These are phyloP conservation scores for Pseudogymnoascus sp. DNA, from an alignment of 2,329 filamentous ascomycete species.

Conservation along the genomic window DNA sequence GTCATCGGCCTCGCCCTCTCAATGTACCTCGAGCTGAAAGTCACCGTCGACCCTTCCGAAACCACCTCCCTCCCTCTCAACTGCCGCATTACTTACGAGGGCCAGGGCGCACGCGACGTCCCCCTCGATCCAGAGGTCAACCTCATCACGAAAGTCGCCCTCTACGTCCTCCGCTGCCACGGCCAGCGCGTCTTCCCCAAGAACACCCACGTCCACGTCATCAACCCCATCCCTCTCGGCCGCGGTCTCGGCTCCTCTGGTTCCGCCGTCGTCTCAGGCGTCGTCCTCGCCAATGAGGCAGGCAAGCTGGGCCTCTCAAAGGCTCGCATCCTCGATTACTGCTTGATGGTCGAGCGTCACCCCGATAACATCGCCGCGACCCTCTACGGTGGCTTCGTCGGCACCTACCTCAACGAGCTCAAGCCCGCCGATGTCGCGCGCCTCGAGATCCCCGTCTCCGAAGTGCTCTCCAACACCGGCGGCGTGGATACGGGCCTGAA, in stretches of 20 bases:
- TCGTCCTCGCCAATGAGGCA: slow-evolving; percentile 85
- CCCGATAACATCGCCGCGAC: slow-evolving; percentile 93
- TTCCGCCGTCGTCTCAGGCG: slow-evolving; percentile 88
- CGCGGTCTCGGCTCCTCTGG: slow-evolving; percentile 91
- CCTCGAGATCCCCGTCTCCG: slow-evolving; percentile 86
- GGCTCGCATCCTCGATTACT: slow-evolving; percentile 86
- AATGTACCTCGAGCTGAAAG: slow-evolving; percentile 82
- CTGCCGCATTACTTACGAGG: slow-evolving; percentile 86
- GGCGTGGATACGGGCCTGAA: slow-evolving; percentile 81
- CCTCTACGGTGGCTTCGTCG: slow-evolving; percentile 91
- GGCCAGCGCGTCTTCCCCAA: slow-evolving; percentile 73
- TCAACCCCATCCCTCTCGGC: slow-evolving; percentile 89
- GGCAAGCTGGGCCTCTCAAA: slow-evolving; percentile 69
- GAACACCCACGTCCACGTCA: slow-evolving; percentile 86
- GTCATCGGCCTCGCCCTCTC: slow-evolving; percentile 93
- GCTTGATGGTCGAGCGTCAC: slow-evolving; percentile 92
- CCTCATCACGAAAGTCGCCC: slow-evolving; percentile 84
- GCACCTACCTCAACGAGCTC: slow-evolving; percentile 90
- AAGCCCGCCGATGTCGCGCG: slow-evolving; percentile 81
- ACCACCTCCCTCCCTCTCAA: slow-evolving; percentile 58
- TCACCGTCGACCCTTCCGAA: slow-evolving; percentile 60
- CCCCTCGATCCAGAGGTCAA: slow-evolving; percentile 78
- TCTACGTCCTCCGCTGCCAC: slow-evolving; percentile 93
- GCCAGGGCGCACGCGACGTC: slow-evolving; percentile 64
- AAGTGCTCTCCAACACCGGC: slow-evolving; percentile 83